Evolutionary conservation across 164 flowering plant genomes (phyloP).

Genomic region (Magnolia sinica): DNA sequence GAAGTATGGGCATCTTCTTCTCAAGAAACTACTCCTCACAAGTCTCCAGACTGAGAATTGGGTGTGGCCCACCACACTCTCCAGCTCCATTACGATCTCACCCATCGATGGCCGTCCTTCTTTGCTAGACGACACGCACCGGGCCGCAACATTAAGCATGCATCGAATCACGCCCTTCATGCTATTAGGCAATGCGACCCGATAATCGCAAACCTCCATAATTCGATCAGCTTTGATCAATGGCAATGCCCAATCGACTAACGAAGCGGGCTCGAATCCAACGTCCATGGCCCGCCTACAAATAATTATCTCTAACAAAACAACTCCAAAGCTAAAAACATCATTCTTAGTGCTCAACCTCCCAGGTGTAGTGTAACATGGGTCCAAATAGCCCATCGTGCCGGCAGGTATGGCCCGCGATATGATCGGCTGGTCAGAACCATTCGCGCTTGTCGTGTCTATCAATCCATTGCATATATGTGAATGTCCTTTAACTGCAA

Average conservation of each 20-base stretch:
- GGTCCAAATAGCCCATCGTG: constrained; percentile 75
- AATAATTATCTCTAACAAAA: constrained; percentile 59
- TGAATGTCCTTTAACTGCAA: constrained; percentile 29
- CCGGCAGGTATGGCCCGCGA: constrained; percentile 51
- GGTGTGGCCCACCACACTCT: constrained; percentile 12
- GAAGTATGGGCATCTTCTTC: constrained; percentile 4
- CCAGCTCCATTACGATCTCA: constrained; percentile 23
- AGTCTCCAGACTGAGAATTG: constrained; percentile 20
- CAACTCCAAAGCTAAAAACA: constrained; percentile 67
- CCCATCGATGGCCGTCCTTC: constrained; percentile 20
- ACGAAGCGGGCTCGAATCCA: constrained; percentile 30
- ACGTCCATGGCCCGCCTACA: constrained; percentile 50
- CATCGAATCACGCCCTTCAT: constrained; percentile 10
- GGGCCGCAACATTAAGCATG: constrained; percentile 36
- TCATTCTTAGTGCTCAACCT: constrained; percentile 60
- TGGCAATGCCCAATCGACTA: constrained; percentile 34
- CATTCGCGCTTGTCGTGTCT: not conserved
- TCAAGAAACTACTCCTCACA: constrained; percentile 1
- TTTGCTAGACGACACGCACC: constrained; percentile 24
- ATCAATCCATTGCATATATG: not conserved
- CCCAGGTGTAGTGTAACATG: constrained; percentile 49
- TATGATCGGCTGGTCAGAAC: not conserved
- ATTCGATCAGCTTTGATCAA: constrained; percentile 13
- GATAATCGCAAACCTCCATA: constrained; percentile 18
- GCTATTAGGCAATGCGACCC: constrained; percentile 1